Base-by-base conservation (phyloP, 352 stramenopile species). In the Phytophthora ohioensis region DNA sequence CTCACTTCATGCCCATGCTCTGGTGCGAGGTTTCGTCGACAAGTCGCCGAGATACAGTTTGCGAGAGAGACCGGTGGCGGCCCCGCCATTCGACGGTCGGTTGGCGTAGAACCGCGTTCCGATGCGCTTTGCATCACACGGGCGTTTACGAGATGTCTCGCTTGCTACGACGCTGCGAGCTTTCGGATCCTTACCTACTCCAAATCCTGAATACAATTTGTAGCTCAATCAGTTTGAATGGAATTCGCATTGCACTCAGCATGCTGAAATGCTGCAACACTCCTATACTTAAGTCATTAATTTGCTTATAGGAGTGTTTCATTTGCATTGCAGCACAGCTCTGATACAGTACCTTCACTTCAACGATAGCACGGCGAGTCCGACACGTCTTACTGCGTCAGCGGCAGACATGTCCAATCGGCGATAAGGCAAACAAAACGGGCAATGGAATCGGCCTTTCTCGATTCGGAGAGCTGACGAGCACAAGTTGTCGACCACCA, bases 381-480 rank as follows among this genome's bases (percentile, higher is more conserved):
- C 43, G 63, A 61, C 62, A 75, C 62, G 62, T 71, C 49, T 42
- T 46, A 31, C 62, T 52, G 43, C 62, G 68, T 75, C 62, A 71
- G 55, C 35, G 43, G 15, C 10, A 27, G 31, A 45, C 30, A 56
- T 31, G 8, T 39, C 68, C 68, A 75, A 71, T 75, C 60, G 55
- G 21, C 21, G 21, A 27, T 27, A 27, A 27, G 1, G 21, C 21
- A 27, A 27, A 2, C 21, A 27, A 27, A 27, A 27, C 21, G 21
- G 21, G 21, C 21, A 2, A 2, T 27, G 1, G 21, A 27, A 27
- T 56, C 61, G 45, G 52, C 65, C 59, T 73, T 64, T 32, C 21
- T 69, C 15, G 43, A 5, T 36, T 60, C 17, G 31, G 32, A n/a
- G 41, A 21, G 15, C 30, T 54, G 53, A 51, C 61, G 48, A 27